A percentile compares a stretch with the other conserved stretches of the same genome.
These are phyloP conservation scores for Oryza glaberrima DNA, from an alignment of 176 grass and related monocot genomes.

Conservation along the genomic window DNA sequence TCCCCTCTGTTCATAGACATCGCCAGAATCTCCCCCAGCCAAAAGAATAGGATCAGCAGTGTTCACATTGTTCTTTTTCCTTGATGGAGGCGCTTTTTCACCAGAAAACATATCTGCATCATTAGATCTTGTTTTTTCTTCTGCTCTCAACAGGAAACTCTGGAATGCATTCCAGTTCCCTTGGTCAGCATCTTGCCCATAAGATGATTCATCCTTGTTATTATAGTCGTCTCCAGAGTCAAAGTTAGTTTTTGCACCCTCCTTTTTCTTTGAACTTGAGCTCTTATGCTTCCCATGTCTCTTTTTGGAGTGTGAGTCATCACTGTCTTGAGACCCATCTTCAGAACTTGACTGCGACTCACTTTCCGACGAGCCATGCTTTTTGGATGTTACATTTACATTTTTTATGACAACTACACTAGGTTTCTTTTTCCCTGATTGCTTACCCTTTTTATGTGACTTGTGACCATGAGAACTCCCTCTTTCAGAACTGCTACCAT, in stretches of 20 bases:
- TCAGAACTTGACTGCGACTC: constrained; percentile 68
- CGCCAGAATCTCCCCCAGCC: constrained; percentile 54
- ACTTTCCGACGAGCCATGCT: constrained; percentile 62
- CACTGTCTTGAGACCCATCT: constrained; percentile 53
- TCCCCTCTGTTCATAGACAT: constrained; percentile 45
- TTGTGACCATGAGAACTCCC: constrained; percentile 66
- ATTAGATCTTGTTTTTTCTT: constrained; percentile 71
- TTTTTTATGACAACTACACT: constrained; percentile 85
- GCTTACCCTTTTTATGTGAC: constrained; percentile 65
- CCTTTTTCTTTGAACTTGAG: constrained; percentile 75
- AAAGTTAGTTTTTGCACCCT: constrained; percentile 40
- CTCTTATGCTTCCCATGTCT: constrained; percentile 63
- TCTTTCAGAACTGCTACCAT: constrained; percentile 48
- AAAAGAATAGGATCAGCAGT: constrained; percentile 68
- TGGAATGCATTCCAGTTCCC: constrained; percentile 97
- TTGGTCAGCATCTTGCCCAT: constrained; percentile 56
- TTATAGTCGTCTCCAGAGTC: constrained; percentile 53
- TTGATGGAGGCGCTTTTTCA: constrained; percentile 58
- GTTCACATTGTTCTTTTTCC: constrained; percentile 59
- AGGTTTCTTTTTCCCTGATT: constrained; percentile 75
- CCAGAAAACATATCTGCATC: constrained; percentile 68
- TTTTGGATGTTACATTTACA: constrained; percentile 86
- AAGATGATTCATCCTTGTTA: constrained; percentile 53
- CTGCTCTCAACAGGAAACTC: constrained; percentile 79
- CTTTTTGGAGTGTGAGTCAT: constrained; percentile 52